Evolutionary conservation across 495 filamentous ascomycete genomes (phyloP).

Genomic region (Talaromyces nanjingensis): DNA sequence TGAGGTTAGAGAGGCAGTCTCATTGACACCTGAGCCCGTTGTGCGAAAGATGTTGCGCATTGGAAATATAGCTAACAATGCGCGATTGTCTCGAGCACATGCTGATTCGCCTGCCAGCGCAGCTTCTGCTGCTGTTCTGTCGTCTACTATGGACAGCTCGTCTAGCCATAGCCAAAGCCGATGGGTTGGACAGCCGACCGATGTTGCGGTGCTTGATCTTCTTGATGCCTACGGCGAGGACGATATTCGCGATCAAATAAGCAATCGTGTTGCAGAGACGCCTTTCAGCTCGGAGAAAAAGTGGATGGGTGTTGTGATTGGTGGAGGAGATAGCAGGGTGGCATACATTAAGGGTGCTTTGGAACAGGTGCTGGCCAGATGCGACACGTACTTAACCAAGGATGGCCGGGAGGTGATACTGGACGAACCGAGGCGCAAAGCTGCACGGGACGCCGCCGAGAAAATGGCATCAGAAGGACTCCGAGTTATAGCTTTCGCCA

Average conservation of each 20-base stretch:
- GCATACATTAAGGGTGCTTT: constrained; percentile 94
- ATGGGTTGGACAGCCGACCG: constrained; percentile 96
- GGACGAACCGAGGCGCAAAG: constrained; percentile 66
- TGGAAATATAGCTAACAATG: constrained; percentile 96
- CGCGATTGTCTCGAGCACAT: constrained; percentile 59
- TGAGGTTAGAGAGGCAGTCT: constrained; percentile 65
- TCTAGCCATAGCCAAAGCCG: constrained; percentile 63
- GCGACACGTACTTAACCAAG: constrained; percentile 82
- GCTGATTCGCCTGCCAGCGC: constrained; percentile 56
- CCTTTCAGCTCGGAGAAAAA: constrained; percentile 97
- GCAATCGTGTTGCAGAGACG: constrained; percentile 69
- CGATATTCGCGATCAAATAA: constrained; percentile 79
- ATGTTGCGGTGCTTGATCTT: constrained; percentile 90
- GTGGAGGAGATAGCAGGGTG: constrained; percentile 52
- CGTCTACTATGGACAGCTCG: constrained; percentile 62
- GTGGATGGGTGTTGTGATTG: constrained; percentile 96
- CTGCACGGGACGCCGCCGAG: constrained; percentile 75
- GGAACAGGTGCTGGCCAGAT: constrained; percentile 77
- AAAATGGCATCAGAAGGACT: constrained; percentile 90
- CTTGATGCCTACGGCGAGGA: constrained; percentile 84
- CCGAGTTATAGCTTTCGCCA: constrained; percentile 85
- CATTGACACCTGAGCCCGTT: constrained; percentile 58
- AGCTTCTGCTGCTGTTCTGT: constrained; percentile 67
- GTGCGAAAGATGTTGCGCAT: constrained; percentile 75
- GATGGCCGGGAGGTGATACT: constrained; percentile 83